Evolutionary conservation across 2,329 filamentous ascomycete genomes (phyloP).

Genomic region (Thyridium curvatum): DNA sequence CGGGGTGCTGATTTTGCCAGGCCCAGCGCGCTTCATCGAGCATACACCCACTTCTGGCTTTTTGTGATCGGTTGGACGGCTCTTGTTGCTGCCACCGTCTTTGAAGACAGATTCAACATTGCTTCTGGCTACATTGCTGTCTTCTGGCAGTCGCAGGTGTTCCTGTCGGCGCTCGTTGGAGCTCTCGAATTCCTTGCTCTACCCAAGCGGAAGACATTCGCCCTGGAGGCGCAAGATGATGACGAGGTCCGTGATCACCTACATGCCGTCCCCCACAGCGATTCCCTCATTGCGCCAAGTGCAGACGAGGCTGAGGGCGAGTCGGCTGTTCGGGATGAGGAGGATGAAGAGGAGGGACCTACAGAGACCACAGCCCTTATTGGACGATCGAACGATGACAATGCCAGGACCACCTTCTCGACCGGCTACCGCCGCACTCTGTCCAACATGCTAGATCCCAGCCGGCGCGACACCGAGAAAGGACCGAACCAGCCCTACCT

Average conservation of each 20-base stretch:
- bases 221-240: constrained; percentile 47
- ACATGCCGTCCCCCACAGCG: constrained; percentile 18
- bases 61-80: constrained; percentile 69
- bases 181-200: constrained; percentile 77
- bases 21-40: constrained; percentile 79
- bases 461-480: constrained; percentile 12
- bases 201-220: constrained; percentile 64
- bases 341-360: constrained; percentile 29
- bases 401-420: constrained; percentile 41
- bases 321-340: constrained; percentile 20
- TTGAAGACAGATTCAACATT: constrained; percentile 68
- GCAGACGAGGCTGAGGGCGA: constrained; percentile 24
- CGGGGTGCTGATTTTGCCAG: constrained; percentile 71
- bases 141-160: constrained; percentile 71
- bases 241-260: constrained; percentile 35
- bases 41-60: constrained; percentile 79
- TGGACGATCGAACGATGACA: constrained; percentile 16
- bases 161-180: constrained; percentile 66
- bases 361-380: constrained; percentile 50
- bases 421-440: constrained; percentile 48
- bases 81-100: constrained; percentile 66
- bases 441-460: constrained; percentile 18
- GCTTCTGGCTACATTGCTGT: constrained; percentile 75
- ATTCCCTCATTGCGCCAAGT: constrained; percentile 31
- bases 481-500: constrained; percentile 41